Evolutionary conservation across 1,284 basidiomycete species (phyloP), one percentile per base, ranked within the genome.

Genomic region (Irpex sp.): DNA sequence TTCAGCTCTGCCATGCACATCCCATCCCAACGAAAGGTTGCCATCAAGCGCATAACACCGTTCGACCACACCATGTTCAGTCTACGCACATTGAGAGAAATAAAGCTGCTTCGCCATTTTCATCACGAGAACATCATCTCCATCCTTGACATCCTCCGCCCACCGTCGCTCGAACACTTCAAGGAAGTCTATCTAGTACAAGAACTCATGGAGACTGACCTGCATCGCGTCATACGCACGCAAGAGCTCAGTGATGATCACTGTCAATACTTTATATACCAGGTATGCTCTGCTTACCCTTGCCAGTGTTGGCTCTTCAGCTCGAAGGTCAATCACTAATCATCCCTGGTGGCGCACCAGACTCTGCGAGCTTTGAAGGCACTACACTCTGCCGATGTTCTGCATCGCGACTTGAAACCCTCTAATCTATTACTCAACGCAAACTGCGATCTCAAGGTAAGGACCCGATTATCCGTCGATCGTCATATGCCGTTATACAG

Each of bases 121-220:
- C 93, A 91, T 66, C 91, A 94, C 80, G 94, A 97, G 79, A 97
- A 97, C 74, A 97, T 98, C 72, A 97, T 97, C 73, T 93, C 94
- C 36, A 96, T 98, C 69, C 81, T 97, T 49, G 96, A 98, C 75
- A 97, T 97, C 71, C 88, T 97, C 81, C 93, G 93, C 73, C 96
- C 96, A 0, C 79, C 91, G 26, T 91, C 92, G 36, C 81, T 94
- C 73, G 96, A 98, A 36, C 82, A 85, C 0, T 99, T 99, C 84
- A 96, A 93, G 70, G 97, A 99, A 77, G 96, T 94, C 55, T 94
- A 94, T 70, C 77, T 91, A 90, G 72, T 94, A 60, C 90, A 92
- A 73, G 88, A 90, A 70, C 75, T 88, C 62, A 87, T 88, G 84
- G 92, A 94, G 72, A 92, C 84, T 11, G 85, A 88, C 74, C 82